Evolutionary conservation across 2,329 filamentous ascomycete species (phyloP).

Genomic region (Cadophora gregata): DNA sequence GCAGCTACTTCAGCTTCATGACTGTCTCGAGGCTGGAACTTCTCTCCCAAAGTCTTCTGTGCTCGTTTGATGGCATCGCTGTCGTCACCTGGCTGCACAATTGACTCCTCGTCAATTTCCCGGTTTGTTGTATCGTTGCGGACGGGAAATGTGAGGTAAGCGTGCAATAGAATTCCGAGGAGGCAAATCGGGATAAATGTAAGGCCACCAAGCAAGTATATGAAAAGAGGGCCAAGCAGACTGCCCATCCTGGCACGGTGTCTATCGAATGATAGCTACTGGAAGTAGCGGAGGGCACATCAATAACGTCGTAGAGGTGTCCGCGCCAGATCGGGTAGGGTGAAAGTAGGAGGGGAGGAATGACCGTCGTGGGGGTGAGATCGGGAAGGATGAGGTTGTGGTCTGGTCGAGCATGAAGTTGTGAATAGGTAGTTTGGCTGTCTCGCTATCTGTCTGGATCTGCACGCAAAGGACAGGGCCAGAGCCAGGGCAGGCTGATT

Average conservation of each 20-base stretch:
- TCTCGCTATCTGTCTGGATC: neutral
- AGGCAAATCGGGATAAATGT: slow-evolving; percentile 83
- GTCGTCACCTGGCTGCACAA: slow-evolving; percentile 69
- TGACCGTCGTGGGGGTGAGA: neutral
- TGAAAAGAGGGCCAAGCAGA: slow-evolving; percentile 53
- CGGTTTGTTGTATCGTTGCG: slow-evolving; percentile 49
- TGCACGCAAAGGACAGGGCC: neutral
- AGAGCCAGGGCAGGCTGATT: slow-evolving; percentile 5
- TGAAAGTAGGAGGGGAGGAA: neutral
- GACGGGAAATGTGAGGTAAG: slow-evolving; percentile 70
- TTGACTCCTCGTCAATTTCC: slow-evolving; percentile 47
- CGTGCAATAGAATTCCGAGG: slow-evolving; percentile 64
- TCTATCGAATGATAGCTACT: slow-evolving; percentile 1
- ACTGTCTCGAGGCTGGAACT: slow-evolving; percentile 59
- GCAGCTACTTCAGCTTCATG: slow-evolving; percentile 80
- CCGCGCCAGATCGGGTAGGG: neutral
- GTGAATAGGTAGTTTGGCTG: neutral
- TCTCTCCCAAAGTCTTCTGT: slow-evolving; percentile 63
- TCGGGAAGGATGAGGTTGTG: neutral
- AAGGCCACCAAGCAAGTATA: slow-evolving; percentile 85
- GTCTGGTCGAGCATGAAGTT: slow-evolving; percentile 1
- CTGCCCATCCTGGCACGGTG: slow-evolving; percentile 28
- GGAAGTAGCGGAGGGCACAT: slow-evolving; percentile 6
- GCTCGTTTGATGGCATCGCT: slow-evolving; percentile 65
- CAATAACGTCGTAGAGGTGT: neutral